A percentile compares a stretch with the other conserved stretches of the same genome.
These are phyloP conservation scores for Boletus sp. DNA, from an alignment of 768 basidiomycete genomes.

Conservation along the genomic window DNA sequence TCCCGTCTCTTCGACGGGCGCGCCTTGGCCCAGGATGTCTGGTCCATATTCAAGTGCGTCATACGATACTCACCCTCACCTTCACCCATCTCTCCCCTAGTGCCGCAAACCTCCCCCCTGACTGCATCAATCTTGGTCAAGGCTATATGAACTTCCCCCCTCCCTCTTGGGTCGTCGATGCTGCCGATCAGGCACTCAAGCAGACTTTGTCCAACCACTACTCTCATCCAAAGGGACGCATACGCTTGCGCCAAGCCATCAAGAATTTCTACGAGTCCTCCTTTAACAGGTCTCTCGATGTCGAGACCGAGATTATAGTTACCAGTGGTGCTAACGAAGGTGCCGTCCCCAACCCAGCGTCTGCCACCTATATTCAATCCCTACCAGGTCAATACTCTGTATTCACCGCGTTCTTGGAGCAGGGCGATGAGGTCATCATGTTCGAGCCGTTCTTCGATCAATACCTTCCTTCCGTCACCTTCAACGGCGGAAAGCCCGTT, in stretches of 20 bases:
- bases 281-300: slow-evolving; percentile 68
- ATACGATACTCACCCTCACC: slow-evolving; percentile 1
- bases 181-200: slow-evolving; percentile 66
- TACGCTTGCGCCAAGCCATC: slow-evolving; percentile 85
- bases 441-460: slow-evolving; percentile 99
- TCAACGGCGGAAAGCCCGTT: slow-evolving; percentile 90
- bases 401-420: slow-evolving; percentile 86
- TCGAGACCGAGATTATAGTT: slow-evolving; percentile 86
- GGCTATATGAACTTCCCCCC: slow-evolving; percentile 94
- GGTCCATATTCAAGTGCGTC: slow-evolving; percentile 83
- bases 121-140: slow-evolving; percentile 95
- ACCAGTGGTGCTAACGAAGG: slow-evolving; percentile 98
- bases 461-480: slow-evolving; percentile 87
- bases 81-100: slow-evolving; percentile 37
- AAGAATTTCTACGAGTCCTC: slow-evolving; percentile 70
- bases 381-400: slow-evolving; percentile 81
- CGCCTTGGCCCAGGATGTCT: slow-evolving; percentile 80
- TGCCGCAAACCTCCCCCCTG: slow-evolving; percentile 80
- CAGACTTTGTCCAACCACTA: slow-evolving; percentile 75
- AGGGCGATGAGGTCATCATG: slow-evolving; percentile 96
- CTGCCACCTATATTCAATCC: not conserved
- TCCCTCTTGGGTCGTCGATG: slow-evolving; percentile 73
- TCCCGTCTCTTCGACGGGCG: slow-evolving; percentile 72
- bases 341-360: slow-evolving; percentile 24
- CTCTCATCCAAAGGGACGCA: slow-evolving; percentile 86